Base-by-base conservation (phyloP, 768 basidiomycete species). In the Dentipellis fragilis region DNA sequence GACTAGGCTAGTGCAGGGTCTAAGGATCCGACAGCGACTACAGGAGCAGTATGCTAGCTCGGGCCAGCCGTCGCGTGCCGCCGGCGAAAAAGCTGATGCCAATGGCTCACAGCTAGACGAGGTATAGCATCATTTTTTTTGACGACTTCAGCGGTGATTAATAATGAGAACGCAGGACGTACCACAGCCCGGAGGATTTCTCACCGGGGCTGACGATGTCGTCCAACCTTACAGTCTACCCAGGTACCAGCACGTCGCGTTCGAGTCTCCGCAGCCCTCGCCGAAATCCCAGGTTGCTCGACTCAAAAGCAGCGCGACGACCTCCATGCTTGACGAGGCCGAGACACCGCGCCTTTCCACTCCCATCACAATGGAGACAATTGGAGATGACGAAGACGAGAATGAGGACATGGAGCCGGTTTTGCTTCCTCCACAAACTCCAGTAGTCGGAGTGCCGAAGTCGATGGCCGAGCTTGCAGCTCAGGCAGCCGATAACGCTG, bases 1-100 rank as follows among this genome's bases (percentile, higher is more conserved):
- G 95, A 80, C 75, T 52, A 83, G 85, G 55, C 79, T 99, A 42
- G 77, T 99, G 22, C 87, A 89, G 34, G 96, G 94, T 3, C 76
- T 98, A 48, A 80, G 89, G 37, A 88, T 98, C 57, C 80, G 93
- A 14, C 79, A 88, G 62, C 80, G 92, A 47, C 73, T 97, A 36
- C 86, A 86, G 65, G 81, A 80, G 51, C 84, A 94, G 66, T 96
- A 95, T 68, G 79, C 68, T 8, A 63, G 62, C 14, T 59, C 51
- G 3, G 50, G 49, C 17, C 35, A 37, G 4, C 21, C 22, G n/a
- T 16, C 14, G 12, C 29, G 6, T 29, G 29, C 29, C 29, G 29
- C 29, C 29, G 29, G 29, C 29, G 16, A 53, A 23, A 39, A 14
- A 23, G 10, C 36, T n/a, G 10, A 10, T n/a, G 17, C 17, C n/a